Evolutionary conservation across 2,329 filamentous ascomycete genomes (phyloP).

Genomic region (Hypoxylon sp.): DNA sequence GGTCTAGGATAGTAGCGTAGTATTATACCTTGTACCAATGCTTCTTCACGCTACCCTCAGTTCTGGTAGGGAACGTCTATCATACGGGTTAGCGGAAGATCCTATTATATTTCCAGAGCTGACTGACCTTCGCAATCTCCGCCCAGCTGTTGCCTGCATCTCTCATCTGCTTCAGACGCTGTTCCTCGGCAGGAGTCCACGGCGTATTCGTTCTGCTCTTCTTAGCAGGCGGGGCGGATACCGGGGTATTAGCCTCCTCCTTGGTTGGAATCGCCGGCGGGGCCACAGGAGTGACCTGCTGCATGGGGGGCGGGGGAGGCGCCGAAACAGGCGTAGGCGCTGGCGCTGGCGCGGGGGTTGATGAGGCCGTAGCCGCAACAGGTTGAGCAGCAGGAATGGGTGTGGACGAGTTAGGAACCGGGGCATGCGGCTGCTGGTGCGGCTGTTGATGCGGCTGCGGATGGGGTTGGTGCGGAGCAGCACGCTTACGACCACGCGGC

Average conservation of each 20-base stretch:
- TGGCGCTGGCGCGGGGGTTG: constrained; percentile 54
- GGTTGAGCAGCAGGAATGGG: constrained; percentile 53
- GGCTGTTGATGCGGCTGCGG: constrained; percentile 43
- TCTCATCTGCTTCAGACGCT: constrained; percentile 91
- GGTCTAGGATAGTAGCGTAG: not conserved
- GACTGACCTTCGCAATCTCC: constrained; percentile 91
- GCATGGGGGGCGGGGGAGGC: constrained; percentile 48
- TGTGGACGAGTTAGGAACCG: constrained; percentile 43
- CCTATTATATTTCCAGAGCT: not conserved
- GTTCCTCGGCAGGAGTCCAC: constrained; percentile 95
- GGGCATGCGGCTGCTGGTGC: constrained; percentile 40
- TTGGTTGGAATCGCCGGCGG: constrained; percentile 46
- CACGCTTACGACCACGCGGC: constrained; percentile 53
- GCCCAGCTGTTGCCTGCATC: constrained; percentile 96
- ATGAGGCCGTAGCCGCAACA: constrained; percentile 45
- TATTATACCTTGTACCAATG: constrained; percentile 94
- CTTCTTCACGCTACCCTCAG: constrained; percentile 98
- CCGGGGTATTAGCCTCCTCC: constrained; percentile 52
- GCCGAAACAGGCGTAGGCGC: constrained; percentile 52
- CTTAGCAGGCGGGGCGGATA: constrained; percentile 73
- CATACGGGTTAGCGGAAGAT: constrained; percentile 34
- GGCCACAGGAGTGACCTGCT: constrained; percentile 50
- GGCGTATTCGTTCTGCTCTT: constrained; percentile 99
- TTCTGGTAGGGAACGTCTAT: constrained; percentile 90
- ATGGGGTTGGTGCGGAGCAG: constrained; percentile 45